Evolutionary conservation across 2,329 filamentous ascomycete species (phyloP), one percentile per base, ranked within the genome.

Genomic region (Penicillium sp.): DNA sequence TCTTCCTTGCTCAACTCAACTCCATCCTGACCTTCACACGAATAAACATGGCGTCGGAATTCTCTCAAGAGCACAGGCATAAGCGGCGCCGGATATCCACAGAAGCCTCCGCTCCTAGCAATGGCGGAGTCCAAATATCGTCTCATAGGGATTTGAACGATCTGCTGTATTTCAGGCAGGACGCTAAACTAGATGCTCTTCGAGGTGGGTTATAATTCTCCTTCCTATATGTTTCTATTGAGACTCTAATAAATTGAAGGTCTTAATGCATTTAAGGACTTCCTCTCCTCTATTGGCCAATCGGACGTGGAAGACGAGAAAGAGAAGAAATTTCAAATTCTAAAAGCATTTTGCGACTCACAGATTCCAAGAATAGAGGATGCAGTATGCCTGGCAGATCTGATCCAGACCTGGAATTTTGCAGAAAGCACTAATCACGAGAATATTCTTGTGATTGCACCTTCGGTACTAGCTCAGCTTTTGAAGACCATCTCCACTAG

Each of bases 361-460:
- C 81, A 85, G 66, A 80, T 77, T 58, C 68, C 64, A 51, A 68
- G 71, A 18, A 76, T 77, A 30, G 83, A 85, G 38, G 81, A 83
- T 52, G 77, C 82, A 6, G 78, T 86, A 23, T 90, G 87, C 63
- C 82, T 97, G 28, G 76, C 82, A 2, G 90, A 96, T 65, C 76
- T 97, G 40, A 89, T 95, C 74, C 89, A 95, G 65, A 91, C 86
- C 58, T 97, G 93, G 93, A 86, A 85, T 48, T 91, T 89, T 75
- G 91, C 89, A 3, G 85, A 85, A 28, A 86, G 90, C 69, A 84
- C 85, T 62, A 90, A 90, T 68, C 88, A 92, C 63, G 91, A 96
- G 58, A 83, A 85, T 55, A 78, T 97, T 58, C 82, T 94, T 68
- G 93, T 91, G 1, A 84, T 90, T 7, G 85, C 94, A 3, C 86